Percentiles rank a stretch among this genome's conserved stretches.
phyloP scores from a whole-genome alignment of 1,139 yeast genomes.

The Debaryomycetaceae sp. region DNA sequence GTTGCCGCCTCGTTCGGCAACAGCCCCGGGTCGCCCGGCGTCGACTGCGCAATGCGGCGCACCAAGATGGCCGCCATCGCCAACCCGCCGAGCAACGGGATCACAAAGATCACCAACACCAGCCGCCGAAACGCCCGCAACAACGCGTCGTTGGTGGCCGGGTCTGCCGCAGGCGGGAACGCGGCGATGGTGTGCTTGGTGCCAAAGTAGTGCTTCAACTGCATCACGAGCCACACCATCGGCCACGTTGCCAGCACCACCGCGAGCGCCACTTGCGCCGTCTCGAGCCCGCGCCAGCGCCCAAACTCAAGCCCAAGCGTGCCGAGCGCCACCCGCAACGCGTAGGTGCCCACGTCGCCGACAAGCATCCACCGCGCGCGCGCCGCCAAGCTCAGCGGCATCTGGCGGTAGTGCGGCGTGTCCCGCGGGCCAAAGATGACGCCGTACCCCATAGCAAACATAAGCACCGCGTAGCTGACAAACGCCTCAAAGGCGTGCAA shows the following conservation, averaged over 20 bases:
- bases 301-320: background rate
- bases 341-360: background rate
- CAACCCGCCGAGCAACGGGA: constrained; percentile 20
- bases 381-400: constrained; percentile 20
- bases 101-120: constrained; percentile 23
- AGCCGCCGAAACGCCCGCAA: constrained; percentile 26
- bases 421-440: constrained; percentile 29
- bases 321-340: background rate
- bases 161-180: constrained; percentile 27
- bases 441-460: constrained; percentile 40
- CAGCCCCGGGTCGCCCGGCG: background rate
- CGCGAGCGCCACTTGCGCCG: background rate
- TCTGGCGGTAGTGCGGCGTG: constrained; percentile 22
- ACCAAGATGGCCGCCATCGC: constrained; percentile 8
- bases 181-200: constrained; percentile 27
- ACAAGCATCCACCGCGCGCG: no score
- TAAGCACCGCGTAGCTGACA: no score
- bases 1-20: background rate
- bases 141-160: constrained; percentile 18
- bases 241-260: constrained; percentile 6
- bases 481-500: no score
- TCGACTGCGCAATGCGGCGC: constrained; percentile 2
- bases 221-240: constrained; percentile 14
- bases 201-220: constrained; percentile 21
- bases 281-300: no score